Base-by-base conservation (phyloP, 495 filamentous ascomycete species). In the Penicillium salamii region DNA sequence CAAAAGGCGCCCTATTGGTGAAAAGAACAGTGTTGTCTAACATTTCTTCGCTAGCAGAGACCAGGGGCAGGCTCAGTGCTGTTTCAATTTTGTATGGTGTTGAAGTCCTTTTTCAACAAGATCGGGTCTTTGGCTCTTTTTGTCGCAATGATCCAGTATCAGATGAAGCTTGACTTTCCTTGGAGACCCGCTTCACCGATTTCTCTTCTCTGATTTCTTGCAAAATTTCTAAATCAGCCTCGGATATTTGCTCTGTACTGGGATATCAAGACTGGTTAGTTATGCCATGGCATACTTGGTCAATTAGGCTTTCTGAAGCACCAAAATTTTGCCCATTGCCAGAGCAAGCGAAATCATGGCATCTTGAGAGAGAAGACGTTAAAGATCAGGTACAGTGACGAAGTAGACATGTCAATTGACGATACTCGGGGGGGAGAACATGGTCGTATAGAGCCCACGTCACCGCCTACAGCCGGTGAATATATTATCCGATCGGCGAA, bases 1-100 rank as follows among this genome's bases (percentile, higher is more conserved):
- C 85, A 20, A 95, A 70, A 5, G 89, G 89, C 11, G 89, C 89
- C 29, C 89, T 74, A 59, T 93, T 95, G 8, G 88, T 92, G 36
- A 81, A 66, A 0, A 95, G 54, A 11, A 77, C 66, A n/a, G 76
- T 79, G 8, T 69, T 59, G 5, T 68, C 66, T 9, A 92, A 77
- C 28, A 76, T 69, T 18, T 82, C 78, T 58, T 90, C 87, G 20
- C 80, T 73, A 19, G 59, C 66, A 17, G 57, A 45, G 6, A 69
- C 46, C 3, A 75, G 57, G 0, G 88, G 88, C 3, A 95, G 73
- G 11, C 74, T 69, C 2, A 92, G 76, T 1, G 84, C 81, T 3
- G 68, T 71, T 70, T 92, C 89, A 23, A 84, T 68, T 31, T 84
- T 77, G 26, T 72, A 76, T 6, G 87, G 85, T n/a, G 74, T 77